Evolutionary conservation across 2,329 filamentous ascomycete species (phyloP).

Genomic region (Penicillium sp.): DNA sequence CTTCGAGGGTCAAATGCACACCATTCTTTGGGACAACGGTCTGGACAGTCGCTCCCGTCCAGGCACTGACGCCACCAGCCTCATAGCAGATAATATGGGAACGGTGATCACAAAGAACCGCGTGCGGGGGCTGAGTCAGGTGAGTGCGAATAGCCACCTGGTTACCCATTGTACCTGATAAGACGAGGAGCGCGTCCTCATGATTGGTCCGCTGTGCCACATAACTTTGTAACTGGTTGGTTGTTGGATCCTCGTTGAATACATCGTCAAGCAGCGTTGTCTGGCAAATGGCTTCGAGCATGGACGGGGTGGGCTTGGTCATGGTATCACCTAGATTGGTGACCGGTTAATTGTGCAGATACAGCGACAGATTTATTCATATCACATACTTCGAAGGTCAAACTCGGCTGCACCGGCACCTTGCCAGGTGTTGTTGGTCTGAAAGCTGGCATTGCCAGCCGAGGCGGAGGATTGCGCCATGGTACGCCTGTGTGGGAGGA

Average conservation of each 20-base stretch:
- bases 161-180: slow-evolving; percentile 94
- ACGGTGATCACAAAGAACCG: slow-evolving; percentile 76
- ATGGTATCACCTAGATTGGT: slow-evolving; percentile 63
- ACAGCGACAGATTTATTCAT: neutral
- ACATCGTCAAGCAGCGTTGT: slow-evolving; percentile 84
- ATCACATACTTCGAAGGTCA: slow-evolving; percentile 55
- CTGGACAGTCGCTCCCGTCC: slow-evolving; percentile 73
- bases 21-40: slow-evolving; percentile 72
- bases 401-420: slow-evolving; percentile 59
- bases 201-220: slow-evolving; percentile 75
- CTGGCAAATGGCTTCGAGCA: slow-evolving; percentile 77
- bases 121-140: slow-evolving; percentile 77
- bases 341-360: neutral
- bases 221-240: slow-evolving; percentile 73
- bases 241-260: slow-evolving; percentile 78
- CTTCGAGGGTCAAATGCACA: slow-evolving; percentile 74
- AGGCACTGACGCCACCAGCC: slow-evolving; percentile 68
- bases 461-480: slow-evolving; percentile 3
- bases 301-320: slow-evolving; percentile 77
- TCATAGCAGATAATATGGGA: slow-evolving; percentile 74
- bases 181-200: slow-evolving; percentile 76
- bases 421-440: slow-evolving; percentile 39
- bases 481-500: neutral
- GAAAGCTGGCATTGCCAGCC: slow-evolving; percentile 14
- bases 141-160: slow-evolving; percentile 81